phyloP scores from a whole-genome alignment of 495 filamentous ascomycete genomes.

The Margaritispora aquatica region DNA sequence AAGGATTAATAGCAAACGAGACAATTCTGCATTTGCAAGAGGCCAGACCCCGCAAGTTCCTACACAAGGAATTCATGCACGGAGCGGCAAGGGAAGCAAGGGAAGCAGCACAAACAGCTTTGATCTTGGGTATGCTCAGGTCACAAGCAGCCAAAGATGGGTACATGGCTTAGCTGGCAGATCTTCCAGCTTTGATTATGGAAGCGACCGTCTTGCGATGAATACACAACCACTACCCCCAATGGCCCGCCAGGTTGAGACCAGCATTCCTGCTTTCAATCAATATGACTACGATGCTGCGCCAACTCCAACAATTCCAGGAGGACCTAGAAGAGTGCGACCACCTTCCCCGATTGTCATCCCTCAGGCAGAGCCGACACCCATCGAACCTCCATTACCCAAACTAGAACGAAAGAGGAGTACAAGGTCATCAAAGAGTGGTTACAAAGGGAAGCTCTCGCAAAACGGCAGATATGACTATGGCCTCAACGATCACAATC shows the following conservation, averaged over 20 bases:
- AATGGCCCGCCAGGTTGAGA: conserved; percentile 24
- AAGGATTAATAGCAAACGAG: conserved; percentile 56
- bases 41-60: conserved; percentile 16
- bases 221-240: conserved; percentile 24
- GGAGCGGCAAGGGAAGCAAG: conserved; percentile 62
- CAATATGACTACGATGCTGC: conserved; percentile 69
- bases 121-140: conserved; percentile 55
- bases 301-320: conserved; percentile 80
- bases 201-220: conserved; percentile 31
- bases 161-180: conserved; percentile 51
- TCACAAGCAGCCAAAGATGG: conserved; percentile 48
- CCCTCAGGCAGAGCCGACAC: conserved; percentile 5
- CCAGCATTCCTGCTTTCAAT: conserved; percentile 24
- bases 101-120: conserved; percentile 64
- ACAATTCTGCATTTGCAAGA: conserved; percentile 21
- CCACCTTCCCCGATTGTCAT: conserved; percentile 20
- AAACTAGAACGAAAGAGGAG: conserved; percentile 53
- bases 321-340: conserved; percentile 55
- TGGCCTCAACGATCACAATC: conserved; percentile 16
- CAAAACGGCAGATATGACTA: conserved; percentile 12
- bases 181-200: conserved; percentile 76
- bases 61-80: conserved; percentile 33
- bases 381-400: conserved; percentile 23
- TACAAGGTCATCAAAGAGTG: conserved; percentile 48
- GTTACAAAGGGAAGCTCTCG: conserved; percentile 19